A percentile compares a stretch with the other conserved stretches of the same genome.
Conservation (phyloP, 2,329 filamentous ascomycete species). For the Aspergillus jensenii region DNA sequence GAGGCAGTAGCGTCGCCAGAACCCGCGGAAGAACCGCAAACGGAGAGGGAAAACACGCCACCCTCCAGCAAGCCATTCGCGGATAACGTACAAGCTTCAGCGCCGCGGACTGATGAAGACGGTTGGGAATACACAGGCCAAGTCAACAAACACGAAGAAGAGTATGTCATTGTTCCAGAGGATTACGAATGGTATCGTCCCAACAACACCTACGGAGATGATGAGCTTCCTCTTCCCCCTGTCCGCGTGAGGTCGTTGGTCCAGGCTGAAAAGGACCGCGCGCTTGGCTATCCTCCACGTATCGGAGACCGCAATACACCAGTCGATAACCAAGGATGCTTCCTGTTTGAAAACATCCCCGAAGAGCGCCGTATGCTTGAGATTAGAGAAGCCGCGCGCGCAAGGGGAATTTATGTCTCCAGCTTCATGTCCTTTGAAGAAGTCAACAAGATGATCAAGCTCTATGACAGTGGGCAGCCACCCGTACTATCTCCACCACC, state of each 20-base stretch:
- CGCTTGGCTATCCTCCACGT: conserved; percentile 32
- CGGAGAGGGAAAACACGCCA: conserved; percentile 15
- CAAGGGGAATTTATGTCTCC: conserved; percentile 20
- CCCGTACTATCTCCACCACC: neutral
- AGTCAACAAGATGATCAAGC: conserved; percentile 20
- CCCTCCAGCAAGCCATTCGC: conserved; percentile 14
- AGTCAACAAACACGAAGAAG: conserved; percentile 30
- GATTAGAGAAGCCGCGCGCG: conserved; percentile 23
- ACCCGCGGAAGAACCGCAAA: neutral
- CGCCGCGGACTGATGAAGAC: conserved; percentile 28
- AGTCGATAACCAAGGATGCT: conserved; percentile 15
- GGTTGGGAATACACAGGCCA: conserved; percentile 33
- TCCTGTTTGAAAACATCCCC: conserved; percentile 26
- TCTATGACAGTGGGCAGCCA: conserved; percentile 13
- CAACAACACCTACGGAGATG: conserved; percentile 27
- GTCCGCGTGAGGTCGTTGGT: conserved; percentile 26
- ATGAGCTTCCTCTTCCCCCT: conserved; percentile 26
- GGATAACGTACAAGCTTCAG: conserved; percentile 18
- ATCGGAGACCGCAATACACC: conserved; percentile 34
- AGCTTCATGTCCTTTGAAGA: conserved; percentile 19
- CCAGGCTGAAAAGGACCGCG: conserved; percentile 29
- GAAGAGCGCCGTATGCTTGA: conserved; percentile 22
- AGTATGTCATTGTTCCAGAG: conserved; percentile 24
- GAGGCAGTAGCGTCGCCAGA: neutral
- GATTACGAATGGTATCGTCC: conserved; percentile 27